Evolutionary conservation across 306 rosid genomes (phyloP), one percentile per base, ranked within the genome.

Genomic region (Cyamopsis tetragonoloba): DNA sequence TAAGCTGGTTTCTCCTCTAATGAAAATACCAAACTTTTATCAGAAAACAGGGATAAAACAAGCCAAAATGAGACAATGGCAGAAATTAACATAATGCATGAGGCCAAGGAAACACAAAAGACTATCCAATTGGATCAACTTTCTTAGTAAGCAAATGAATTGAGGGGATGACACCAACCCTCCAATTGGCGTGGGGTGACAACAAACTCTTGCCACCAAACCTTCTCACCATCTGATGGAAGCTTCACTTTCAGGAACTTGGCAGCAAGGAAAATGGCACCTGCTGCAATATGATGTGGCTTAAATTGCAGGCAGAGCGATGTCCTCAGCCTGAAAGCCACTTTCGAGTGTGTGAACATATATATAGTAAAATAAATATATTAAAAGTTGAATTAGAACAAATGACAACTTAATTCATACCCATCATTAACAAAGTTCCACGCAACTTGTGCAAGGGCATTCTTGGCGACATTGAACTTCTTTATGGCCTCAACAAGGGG

Each of bases 171-270:
- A 74, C 76, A 86, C 96, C 85, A 59, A 95, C 99, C 99, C 91
- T 95, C 99, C 86, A 95, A 85, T 76, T 95, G 97, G 55, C 99
- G 99, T 62, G 99, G 97, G 83, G 90, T 95, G 83, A 93, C 97
- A 78, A 90, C 99, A 82, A 93, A 88, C 87, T 93, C 99, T 78
- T 90, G 99, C 97, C 99, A 95, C 99, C 97, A 95, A 69, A 88
- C 92, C 91, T 87, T 95, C 81, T 95, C 97, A 43, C 99, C 99
- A 66, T 95, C 97, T 51, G 95, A 83, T 35, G 99, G 96, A 73
- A 95, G 99, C 89, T 86, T 90, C 81, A 95, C 97, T 85, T 85
- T 90, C 62, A 95, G 88, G 84, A 95, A 90, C 92, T 90, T 95
- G 72, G 99, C 99, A 77, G 99, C 99, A 65, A 95, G 99, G 79